phyloP scores from a whole-genome alignment of 495 filamentous ascomycete species.

The Cercophora scortea region DNA sequence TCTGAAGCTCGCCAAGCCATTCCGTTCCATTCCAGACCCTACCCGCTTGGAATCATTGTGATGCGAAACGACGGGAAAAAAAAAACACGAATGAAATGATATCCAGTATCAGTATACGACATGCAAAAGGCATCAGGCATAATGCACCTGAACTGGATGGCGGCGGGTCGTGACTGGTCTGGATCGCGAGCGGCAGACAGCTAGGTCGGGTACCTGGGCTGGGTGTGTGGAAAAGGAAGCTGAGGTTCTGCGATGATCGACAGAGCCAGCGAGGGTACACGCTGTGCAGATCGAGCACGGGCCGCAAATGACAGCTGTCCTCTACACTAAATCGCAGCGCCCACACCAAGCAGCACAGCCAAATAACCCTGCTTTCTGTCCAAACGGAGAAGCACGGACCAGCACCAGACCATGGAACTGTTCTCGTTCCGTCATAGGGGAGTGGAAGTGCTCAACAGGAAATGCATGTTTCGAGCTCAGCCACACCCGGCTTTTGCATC shows the following conservation, averaged over 20 bases:
- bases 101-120: neutral
- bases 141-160: neutral
- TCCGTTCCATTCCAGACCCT: neutral
- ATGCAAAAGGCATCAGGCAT: neutral
- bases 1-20: neutral
- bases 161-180: slow-evolving; percentile 1
- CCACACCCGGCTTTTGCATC: no score
- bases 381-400: no score
- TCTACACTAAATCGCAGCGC: no score
- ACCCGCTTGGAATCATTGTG: neutral
- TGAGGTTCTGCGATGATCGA: neutral
- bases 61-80: neutral
- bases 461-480: no score
- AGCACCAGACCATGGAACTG: no score
- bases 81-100: neutral
- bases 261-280: neutral
- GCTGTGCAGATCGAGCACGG: neutral
- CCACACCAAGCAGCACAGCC: no score
- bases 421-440: no score
- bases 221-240: neutral
- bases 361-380: no score
- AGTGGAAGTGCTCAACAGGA: no score
- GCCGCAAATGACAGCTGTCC: neutral
- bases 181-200: neutral
- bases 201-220: neutral